Evolutionary conservation across 768 basidiomycete genomes (phyloP).

Genomic region (Mycena filopes): DNA sequence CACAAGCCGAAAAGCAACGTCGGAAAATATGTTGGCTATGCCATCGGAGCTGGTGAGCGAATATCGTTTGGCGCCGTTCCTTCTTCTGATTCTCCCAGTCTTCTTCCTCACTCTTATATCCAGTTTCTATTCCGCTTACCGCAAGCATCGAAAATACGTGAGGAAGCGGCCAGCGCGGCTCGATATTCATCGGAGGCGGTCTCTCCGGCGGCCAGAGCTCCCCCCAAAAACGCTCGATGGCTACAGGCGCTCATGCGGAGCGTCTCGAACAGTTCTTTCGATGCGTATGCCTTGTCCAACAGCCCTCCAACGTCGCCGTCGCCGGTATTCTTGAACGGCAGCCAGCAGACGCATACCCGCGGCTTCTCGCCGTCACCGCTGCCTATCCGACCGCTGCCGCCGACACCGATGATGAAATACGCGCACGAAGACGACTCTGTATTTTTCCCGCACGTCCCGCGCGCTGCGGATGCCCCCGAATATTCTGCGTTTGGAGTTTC

Average conservation of each 20-base stretch:
- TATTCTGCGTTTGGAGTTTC: constrained; percentile 27
- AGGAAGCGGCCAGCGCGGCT: constrained; percentile 28
- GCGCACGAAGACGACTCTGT: constrained; percentile 5
- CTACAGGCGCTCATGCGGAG: constrained; percentile 32
- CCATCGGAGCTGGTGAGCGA: constrained; percentile 31
- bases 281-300: constrained; percentile 29
- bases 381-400: constrained; percentile 22
- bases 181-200: constrained; percentile 25
- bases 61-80: background rate
- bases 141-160: constrained; percentile 32
- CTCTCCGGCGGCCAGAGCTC: constrained; percentile 26
- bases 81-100: constrained; percentile 10
- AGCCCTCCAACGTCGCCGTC: constrained; percentile 25
- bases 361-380: constrained; percentile 9
- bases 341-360: constrained; percentile 8
- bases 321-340: constrained; percentile 19
- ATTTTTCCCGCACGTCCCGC: constrained; percentile 20
- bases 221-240: constrained; percentile 27
- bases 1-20: constrained; percentile 27
- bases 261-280: constrained; percentile 32
- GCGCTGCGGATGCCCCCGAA: constrained; percentile 11
- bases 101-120: constrained; percentile 32
- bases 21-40: constrained; percentile 31
- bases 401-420: constrained; percentile 26
- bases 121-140: constrained; percentile 33